Evolutionary conservation across 23 red algal species (phyloP).

Genomic region (Gracilaria gracilis): DNA sequence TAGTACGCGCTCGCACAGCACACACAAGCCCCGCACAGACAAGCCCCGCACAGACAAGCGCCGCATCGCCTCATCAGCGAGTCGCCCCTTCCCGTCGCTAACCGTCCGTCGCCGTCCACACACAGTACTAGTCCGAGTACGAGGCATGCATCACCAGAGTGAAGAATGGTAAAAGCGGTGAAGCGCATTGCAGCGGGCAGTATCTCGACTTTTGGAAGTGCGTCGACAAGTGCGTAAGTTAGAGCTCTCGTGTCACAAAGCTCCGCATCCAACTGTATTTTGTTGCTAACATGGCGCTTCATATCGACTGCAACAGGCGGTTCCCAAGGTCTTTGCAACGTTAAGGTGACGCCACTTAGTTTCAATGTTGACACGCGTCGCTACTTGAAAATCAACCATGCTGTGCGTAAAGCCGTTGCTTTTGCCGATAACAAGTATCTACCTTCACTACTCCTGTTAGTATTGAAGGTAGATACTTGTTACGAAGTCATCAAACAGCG

Average conservation of each 20-base stretch:
- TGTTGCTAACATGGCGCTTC: not conserved
- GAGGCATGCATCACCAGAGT: conserved; percentile 92
- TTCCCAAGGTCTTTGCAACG: conserved; percentile 57
- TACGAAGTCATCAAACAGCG: conserved; percentile 34
- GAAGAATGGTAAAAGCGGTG: conserved; percentile 79
- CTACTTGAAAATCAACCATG: not conserved
- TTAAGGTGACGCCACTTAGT: conserved; percentile 26
- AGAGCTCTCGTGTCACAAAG: not conserved
- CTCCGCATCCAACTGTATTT: too few species aligned
- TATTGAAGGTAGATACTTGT: too few species aligned
- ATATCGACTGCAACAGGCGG: conserved; percentile 10
- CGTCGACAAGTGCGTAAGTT: conserved; percentile 91
- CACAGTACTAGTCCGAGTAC: conserved; percentile 78
- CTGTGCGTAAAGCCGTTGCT: not conserved
- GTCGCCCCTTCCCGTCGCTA: not conserved
- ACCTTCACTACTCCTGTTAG: too few species aligned
- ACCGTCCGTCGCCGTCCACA: not conserved
- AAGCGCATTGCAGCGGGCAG: conserved; percentile 99
- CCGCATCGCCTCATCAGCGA: not conserved
- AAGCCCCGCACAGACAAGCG: too few species aligned
- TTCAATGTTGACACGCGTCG: too few species aligned
- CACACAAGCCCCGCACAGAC: too few species aligned
- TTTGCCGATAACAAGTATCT: too few species aligned
- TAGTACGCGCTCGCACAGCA: not conserved
- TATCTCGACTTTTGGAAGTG: conserved; percentile 98